phyloP scores from a whole-genome alignment of 352 stramenopile genomes.

The Pythium folliculosum region DNA sequence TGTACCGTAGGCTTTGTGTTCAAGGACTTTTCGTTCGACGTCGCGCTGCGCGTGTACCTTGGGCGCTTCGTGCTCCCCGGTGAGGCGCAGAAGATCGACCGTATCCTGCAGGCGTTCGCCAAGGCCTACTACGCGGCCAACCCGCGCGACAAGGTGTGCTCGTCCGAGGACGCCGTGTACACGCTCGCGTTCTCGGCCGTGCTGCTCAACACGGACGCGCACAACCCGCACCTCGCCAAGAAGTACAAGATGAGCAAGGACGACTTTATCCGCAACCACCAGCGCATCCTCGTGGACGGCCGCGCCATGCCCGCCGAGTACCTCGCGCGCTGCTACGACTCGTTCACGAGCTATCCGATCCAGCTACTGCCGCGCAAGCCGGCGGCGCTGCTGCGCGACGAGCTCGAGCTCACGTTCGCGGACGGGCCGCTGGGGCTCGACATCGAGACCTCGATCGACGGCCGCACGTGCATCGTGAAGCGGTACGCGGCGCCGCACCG shows the following conservation, averaged over 20 bases:
- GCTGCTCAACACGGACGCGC: slow-evolving; percentile 81
- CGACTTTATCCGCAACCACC: slow-evolving; percentile 78
- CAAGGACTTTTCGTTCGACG: slow-evolving; percentile 56
- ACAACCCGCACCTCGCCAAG: slow-evolving; percentile 62
- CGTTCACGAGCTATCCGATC: slow-evolving; percentile 60
- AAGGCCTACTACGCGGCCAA: slow-evolving; percentile 67
- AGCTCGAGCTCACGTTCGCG: slow-evolving; percentile 70
- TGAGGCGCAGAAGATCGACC: slow-evolving; percentile 86
- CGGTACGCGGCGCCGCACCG: slow-evolving; percentile 37
- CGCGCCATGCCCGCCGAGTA: slow-evolving; percentile 46
- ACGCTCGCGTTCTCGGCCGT: slow-evolving; percentile 77
- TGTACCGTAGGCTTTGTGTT: slow-evolving; percentile 66
- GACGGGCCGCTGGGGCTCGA: slow-evolving; percentile 57
- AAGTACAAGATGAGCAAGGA: slow-evolving; percentile 76
- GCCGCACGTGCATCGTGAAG: slow-evolving; percentile 66
- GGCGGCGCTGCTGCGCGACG: slow-evolving; percentile 40
- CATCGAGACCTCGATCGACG: slow-evolving; percentile 81
- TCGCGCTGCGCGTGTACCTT: slow-evolving; percentile 73
- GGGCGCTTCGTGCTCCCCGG: slow-evolving; percentile 66
- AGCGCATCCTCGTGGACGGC: slow-evolving; percentile 45
- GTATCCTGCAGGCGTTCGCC: slow-evolving; percentile 80
- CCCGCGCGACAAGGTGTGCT: slow-evolving; percentile 47
- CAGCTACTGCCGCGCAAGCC: slow-evolving; percentile 60
- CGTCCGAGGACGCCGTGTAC: slow-evolving; percentile 75
- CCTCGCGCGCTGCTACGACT: slow-evolving; percentile 65